A percentile compares a stretch with the other conserved stretches of the same genome.
phyloP scores from a whole-genome alignment of 371 early-diverging fungal genomes.

The Parasitella parasitica region DNA sequence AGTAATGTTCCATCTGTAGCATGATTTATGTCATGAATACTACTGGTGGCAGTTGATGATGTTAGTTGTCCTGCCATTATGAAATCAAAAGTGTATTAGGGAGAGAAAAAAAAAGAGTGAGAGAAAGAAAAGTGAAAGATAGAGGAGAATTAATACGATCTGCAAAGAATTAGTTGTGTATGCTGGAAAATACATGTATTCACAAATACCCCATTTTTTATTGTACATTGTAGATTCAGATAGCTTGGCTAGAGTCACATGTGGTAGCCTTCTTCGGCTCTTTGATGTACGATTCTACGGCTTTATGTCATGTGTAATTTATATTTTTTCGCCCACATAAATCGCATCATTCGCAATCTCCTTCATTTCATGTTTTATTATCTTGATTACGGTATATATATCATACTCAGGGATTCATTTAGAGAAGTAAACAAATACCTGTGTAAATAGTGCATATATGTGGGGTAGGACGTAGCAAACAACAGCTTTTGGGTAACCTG shows the following conservation, averaged over 20 bases:
- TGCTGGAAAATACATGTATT: background rate
- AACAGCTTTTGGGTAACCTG: background rate
- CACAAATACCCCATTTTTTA: background rate
- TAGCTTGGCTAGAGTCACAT: background rate
- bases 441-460: background rate
- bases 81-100: background rate
- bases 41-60: background rate
- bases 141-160: constrained; percentile 1
- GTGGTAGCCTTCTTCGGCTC: background rate
- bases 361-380: background rate
- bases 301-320: background rate
- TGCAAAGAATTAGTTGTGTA: background rate
- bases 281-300: background rate
- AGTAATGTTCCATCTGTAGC: constrained; percentile 21
- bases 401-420: background rate
- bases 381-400: background rate
- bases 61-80: background rate
- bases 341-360: background rate
- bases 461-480: background rate
- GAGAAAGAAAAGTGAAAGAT: background rate
- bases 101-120: background rate
- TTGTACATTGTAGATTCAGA: background rate
- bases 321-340: too few relatives aligned
- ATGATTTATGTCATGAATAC: background rate
- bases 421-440: background rate